Conservation (phyloP, 345 rosid species). For the Psidium friedrichsthalianum region DNA sequence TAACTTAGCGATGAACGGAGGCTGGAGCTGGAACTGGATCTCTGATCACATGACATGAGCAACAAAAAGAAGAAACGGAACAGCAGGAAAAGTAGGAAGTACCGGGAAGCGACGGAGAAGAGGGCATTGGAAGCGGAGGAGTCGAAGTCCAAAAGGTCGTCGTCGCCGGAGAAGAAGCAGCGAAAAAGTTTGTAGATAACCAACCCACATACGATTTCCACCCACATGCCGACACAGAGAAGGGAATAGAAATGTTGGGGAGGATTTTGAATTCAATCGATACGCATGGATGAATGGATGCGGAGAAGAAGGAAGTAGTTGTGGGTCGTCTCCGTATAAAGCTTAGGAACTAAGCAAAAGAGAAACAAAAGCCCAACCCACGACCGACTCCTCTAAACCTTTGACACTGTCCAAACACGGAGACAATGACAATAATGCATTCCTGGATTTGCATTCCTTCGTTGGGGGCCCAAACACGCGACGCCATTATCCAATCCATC, state of each 20-base stretch:
- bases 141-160: slow-evolving; percentile 43
- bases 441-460: neutral
- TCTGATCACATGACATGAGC: neutral
- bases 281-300: neutral
- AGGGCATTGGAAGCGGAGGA: slow-evolving; percentile 55
- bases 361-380: neutral
- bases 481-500: neutral
- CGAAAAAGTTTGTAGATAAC: slow-evolving; percentile 41
- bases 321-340: neutral
- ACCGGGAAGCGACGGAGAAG: slow-evolving; percentile 70
- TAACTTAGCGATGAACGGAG: neutral
- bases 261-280: neutral
- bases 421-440: neutral
- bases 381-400: neutral
- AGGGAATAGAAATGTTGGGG: neutral
- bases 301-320: neutral
- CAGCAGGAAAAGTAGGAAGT: neutral
- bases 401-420: neutral
- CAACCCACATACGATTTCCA: slow-evolving; percentile 64
- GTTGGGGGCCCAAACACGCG: neutral
- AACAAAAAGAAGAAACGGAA: neutral
- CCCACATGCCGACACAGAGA: slow-evolving; percentile 40
- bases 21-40: neutral
- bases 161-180: slow-evolving; percentile 37
- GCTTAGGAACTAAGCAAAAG: neutral